Evolutionary conservation across 2,329 filamentous ascomycete species (phyloP), one percentile per base, ranked within the genome.

Genomic region (Calonectria honghensis): DNA sequence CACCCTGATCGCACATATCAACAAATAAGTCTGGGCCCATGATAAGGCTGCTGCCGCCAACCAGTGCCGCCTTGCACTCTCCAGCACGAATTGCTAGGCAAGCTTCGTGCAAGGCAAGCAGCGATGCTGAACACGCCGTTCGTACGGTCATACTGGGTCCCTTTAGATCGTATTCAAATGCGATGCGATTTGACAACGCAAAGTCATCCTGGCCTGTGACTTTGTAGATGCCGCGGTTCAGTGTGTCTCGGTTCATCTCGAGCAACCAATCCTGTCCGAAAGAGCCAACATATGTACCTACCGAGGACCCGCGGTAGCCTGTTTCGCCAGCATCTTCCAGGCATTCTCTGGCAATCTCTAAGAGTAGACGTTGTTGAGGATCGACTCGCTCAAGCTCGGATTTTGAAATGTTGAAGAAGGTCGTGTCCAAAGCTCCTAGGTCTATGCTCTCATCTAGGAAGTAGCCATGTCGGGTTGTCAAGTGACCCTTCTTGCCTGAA

Each of bases 151-250:
- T 57, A 10, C 86, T 84, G 1, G 89, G 89, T 0, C 90, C 90
- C 48, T 84, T 83, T 52, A 91, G 83, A 73, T 91, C 88, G 32
- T 81, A 81, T 54, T 79, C 78, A 57, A 81, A 81, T 11, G 81
- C 79, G 4, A 85, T 73, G 18, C 83, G 77, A 69, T 84, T 85
- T 10, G 81, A 73, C 13, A 85, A 57, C 4, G 80, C 68, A 52
- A 80, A 82, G 29, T 83, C 79, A 6, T 71, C 73, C 6, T 65
- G 69, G 2, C 80, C 80, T 0, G 74, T 79, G 11, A 78, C 76
- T 2, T 70, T 73, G 69, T 83, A 81, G 20, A 52, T 35, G 10
- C 67, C 76, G 2, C 72, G 72, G 1, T 68, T 41, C 37, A 78
- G 74, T 0, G 73, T 27, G 13, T 85, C 83, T 29, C 70, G 78